phyloP scores from a whole-genome alignment of 495 filamentous ascomycete species.

The Aspergillus campestris region DNA sequence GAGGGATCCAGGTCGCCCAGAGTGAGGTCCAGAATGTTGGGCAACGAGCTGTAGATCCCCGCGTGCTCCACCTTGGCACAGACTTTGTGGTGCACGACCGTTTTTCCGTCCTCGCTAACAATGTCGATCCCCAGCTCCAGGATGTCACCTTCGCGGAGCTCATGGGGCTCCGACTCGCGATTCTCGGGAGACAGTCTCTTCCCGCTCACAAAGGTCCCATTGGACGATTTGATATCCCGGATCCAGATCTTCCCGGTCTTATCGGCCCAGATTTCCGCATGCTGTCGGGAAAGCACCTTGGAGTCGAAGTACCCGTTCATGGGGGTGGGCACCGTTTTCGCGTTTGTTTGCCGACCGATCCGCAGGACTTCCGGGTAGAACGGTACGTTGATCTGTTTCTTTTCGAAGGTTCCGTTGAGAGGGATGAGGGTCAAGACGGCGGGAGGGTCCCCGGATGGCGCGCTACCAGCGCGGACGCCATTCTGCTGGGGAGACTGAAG shows the following conservation, averaged over 20 bases:
- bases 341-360: slow-evolving; percentile 94
- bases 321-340: slow-evolving; percentile 83
- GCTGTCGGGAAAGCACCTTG: slow-evolving; percentile 91
- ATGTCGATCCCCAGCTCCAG: slow-evolving; percentile 96
- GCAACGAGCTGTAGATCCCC: slow-evolving; percentile 58
- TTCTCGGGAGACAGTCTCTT: slow-evolving; percentile 83
- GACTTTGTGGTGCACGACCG: slow-evolving; percentile 95
- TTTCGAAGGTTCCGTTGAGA: slow-evolving; percentile 90
- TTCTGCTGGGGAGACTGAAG: slow-evolving; percentile 53
- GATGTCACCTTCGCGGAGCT: slow-evolving; percentile 78
- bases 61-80: slow-evolving; percentile 93
- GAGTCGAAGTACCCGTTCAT: slow-evolving; percentile 95
- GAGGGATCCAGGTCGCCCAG: slow-evolving; percentile 77
- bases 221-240: slow-evolving; percentile 94
- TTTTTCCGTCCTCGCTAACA: slow-evolving; percentile 96
- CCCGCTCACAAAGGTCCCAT: slow-evolving; percentile 97
- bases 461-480: slow-evolving; percentile 48
- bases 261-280: slow-evolving; percentile 95
- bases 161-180: slow-evolving; percentile 87
- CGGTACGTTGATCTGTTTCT: slow-evolving; percentile 89
- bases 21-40: slow-evolving; percentile 75
- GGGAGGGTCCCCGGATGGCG: slow-evolving; percentile 49
- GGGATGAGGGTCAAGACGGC: slow-evolving; percentile 76
- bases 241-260: slow-evolving; percentile 87
- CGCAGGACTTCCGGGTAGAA: slow-evolving; percentile 80